Conservation (phyloP, 2,329 filamentous ascomycete species). For the Mycosphaerella arachidis region DNA sequence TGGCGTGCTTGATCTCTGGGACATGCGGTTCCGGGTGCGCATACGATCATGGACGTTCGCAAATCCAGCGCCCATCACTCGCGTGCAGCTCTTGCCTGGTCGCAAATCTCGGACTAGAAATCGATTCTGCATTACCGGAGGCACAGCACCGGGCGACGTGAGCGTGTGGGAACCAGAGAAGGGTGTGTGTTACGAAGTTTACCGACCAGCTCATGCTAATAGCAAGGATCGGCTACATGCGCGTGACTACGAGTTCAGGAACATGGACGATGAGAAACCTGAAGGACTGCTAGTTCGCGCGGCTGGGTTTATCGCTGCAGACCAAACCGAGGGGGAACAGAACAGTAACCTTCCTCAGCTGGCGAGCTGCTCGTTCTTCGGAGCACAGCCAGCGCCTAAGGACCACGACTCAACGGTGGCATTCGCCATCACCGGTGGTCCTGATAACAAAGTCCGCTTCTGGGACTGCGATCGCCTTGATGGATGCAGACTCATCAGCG, state of each 20-base stretch:
- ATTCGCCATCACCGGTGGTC: conserved; percentile 81
- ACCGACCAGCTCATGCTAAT: conserved; percentile 61
- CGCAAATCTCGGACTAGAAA: conserved; percentile 57
- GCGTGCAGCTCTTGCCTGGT: conserved; percentile 69
- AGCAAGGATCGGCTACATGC: conserved; percentile 41
- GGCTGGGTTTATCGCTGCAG: conserved; percentile 57
- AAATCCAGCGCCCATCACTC: conserved; percentile 73
- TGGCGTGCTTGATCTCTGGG: conserved; percentile 90
- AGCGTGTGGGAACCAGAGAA: conserved; percentile 96
- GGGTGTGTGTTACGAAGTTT: conserved; percentile 80
- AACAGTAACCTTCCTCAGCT: conserved; percentile 8
- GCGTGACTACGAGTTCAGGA: conserved; percentile 74
- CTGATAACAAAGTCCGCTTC: conserved; percentile 86
- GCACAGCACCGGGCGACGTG: conserved; percentile 80
- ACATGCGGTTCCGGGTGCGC: conserved; percentile 86
- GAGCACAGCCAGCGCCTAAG: conserved; percentile 65
- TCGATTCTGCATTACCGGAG: conserved; percentile 84
- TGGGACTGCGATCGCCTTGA: conserved; percentile 84
- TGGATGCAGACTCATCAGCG: conserved; percentile 74
- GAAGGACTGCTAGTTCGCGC: conserved; percentile 85
- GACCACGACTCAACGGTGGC: conserved; percentile 68
- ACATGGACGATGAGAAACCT: conserved; percentile 82
- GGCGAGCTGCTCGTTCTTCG: conserved; percentile 50
- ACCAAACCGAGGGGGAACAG: conserved; percentile 39
- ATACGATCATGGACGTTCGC: conserved; percentile 85